These are phyloP conservation scores for Trametes hirsuta DNA, from an alignment of 1,284 basidiomycete genomes.

Conservation along the genomic window DNA sequence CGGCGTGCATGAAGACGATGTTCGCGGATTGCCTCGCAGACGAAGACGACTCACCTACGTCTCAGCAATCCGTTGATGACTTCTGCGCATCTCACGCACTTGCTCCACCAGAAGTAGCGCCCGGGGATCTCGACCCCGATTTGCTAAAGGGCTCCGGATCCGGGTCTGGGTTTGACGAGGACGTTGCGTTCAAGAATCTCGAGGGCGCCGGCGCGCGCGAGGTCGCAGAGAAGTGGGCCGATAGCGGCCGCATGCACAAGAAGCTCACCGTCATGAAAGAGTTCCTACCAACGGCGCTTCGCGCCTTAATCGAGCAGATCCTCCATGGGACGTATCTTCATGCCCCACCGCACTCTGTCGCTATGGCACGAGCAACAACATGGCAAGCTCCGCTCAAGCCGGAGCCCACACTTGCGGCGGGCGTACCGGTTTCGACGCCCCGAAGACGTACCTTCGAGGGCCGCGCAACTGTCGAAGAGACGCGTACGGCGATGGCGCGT, in stretches of 20 bases:
- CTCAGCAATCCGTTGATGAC: neutral
- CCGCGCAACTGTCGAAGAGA: slow-evolving; percentile 26
- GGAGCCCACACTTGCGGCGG: neutral
- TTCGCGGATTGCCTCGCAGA: slow-evolving; percentile 59
- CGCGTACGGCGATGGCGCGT: slow-evolving; percentile 30
- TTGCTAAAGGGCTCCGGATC: slow-evolving; percentile 21
- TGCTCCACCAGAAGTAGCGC: neutral
- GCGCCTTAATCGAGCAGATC: slow-evolving; percentile 30
- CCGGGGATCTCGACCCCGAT: slow-evolving; percentile 23
- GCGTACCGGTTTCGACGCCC: neutral
- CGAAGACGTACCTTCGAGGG: slow-evolving; percentile 17
- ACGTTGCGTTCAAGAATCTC: slow-evolving; percentile 61
- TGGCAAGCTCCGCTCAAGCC: neutral
- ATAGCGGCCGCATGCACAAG: slow-evolving; percentile 45
- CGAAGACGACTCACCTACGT: slow-evolving; percentile 17
- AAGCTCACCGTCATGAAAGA: slow-evolving; percentile 48
- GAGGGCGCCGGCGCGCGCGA: slow-evolving; percentile 53
- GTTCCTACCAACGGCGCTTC: slow-evolving; percentile 42
- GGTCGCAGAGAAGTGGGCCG: slow-evolving; percentile 55
- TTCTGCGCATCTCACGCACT: slow-evolving; percentile 11
- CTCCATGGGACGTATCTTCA: slow-evolving; percentile 18
- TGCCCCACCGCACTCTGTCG: neutral
- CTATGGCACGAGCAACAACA: neutral
- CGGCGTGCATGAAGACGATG: slow-evolving; percentile 66
- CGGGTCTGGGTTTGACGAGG: slow-evolving; percentile 33